A percentile compares a stretch with the other conserved stretches of the same genome.
Evolutionary conservation across 148 eudicot species (phyloP).

Genomic region (Vaccinium vitisidaea): DNA sequence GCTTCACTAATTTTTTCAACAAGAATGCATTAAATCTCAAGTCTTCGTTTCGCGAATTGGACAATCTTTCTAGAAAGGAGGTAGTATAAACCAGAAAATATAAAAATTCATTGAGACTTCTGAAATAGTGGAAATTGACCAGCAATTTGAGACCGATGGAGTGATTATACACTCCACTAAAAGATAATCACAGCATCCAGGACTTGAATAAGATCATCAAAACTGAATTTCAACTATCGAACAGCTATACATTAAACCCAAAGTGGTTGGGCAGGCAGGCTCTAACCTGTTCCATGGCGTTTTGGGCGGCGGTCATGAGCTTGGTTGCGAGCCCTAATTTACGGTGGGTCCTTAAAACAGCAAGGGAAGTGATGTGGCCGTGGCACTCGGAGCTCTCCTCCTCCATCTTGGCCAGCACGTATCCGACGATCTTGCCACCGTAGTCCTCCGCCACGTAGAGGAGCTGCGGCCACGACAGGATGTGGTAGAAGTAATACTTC

Average conservation of each 20-base stretch:
- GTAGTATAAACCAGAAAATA: no score
- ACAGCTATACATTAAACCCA: not conserved
- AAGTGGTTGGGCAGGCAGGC: not conserved
- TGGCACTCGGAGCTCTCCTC: slow-evolving; percentile 88
- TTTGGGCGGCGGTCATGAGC: slow-evolving; percentile 92
- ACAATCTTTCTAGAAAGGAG: no score
- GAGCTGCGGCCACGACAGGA: slow-evolving; percentile 91
- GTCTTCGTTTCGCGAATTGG: no score
- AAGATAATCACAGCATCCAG: not conserved
- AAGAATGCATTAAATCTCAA: no score
- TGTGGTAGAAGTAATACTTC: slow-evolving; percentile 93
- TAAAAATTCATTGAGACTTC: no score
- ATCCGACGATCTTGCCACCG: slow-evolving; percentile 81
- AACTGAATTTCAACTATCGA: not conserved
- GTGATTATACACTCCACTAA: not conserved
- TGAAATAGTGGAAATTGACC: no score
- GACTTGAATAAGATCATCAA: not conserved
- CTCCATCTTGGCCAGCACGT: slow-evolving; percentile 90
- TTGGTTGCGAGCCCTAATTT: slow-evolving; percentile 89
- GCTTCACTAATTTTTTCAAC: not conserved
- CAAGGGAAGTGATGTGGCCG: slow-evolving; percentile 90
- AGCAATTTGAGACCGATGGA: not conserved
- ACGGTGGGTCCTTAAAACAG: slow-evolving; percentile 81
- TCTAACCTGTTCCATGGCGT: slow-evolving; percentile 71
- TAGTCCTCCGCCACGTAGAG: slow-evolving; percentile 91